Base-by-base conservation (phyloP, 768 basidiomycete species). In the Lactarius sp. region DNA sequence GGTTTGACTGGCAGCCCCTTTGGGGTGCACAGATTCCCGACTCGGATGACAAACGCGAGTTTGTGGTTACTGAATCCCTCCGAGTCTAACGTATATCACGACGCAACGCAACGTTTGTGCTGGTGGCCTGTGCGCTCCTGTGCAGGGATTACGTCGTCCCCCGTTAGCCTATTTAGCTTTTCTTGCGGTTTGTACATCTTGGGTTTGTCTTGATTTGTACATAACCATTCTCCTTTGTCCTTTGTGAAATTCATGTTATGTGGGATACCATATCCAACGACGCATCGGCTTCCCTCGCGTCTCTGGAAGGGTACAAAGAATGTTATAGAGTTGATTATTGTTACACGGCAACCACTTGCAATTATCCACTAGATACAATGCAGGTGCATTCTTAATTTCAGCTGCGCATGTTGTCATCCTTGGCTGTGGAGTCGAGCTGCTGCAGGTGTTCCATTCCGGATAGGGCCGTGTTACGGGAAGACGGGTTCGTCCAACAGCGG, bases 1-100 rank as follows among this genome's bases (percentile, higher is more conserved):
- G 69, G 70, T 70, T 73, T 53, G 65, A 74, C 53, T 66, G 74
- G 52, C 64, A 72, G 57, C 67, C 70, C 1, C 51, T 75, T 9
- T 74, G 73, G 74, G 72, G 59, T 14, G 20, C 69, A 16, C 69
- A 67, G 12, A 51, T 59, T n/a, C 66, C 69, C 56, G 68, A 66
- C 52, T 53, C 65, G n/a, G 71, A 68, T 46, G 53, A 65, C 56
- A 73, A 70, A 54, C 72, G 71, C 52, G 70, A 71, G 61, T 73
- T 74, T 60, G 66, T 75, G 52, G 70, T 75, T 60, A 36, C 66
- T 20, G 69, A 69, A 53, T 13, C 51, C 51, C 18, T 57, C 36
- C 18, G 10, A 16, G n/a, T 20, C 14, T 66, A 56, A 68, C 56
- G 66, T 55, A 36, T 61, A 46, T 62, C 42, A 66, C 31, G 65